Base-by-base conservation (phyloP, 768 basidiomycete species). In the Psilocybe azurescens region DNA sequence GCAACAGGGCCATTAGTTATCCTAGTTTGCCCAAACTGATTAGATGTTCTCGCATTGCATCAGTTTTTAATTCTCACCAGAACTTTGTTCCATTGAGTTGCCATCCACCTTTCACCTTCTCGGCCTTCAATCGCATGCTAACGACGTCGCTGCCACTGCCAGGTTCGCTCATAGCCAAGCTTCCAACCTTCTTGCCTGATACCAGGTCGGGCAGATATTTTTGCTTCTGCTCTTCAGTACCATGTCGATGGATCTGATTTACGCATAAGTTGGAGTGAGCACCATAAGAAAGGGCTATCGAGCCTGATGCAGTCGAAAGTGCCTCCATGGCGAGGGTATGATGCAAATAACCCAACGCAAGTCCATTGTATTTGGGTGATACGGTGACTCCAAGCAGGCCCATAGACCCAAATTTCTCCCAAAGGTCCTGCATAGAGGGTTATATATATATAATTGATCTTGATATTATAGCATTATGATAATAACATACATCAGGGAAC, bases 261-360 rank as follows among this genome's bases (percentile, higher is more conserved):
- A 89, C 86, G 65, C 94, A 96, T 33, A 96, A 84, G 69, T 96
- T 96, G 13, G 93, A 95, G 69, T 96, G 94, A 33, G 94, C 93
- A 57, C 93, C 94, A 62, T 96, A 96, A 2, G 94, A 95, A 5
- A 98, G 84, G 2, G 91, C 96, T 29, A 98, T 91, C 3, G 94
- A 95, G 36, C 94, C 96, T 5, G 95, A 97, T 16, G 93, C 92
- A 28, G 87, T 80, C 38, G 95, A 97, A 58, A 98, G 79, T 64
- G 93, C 93, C 78, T 98, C 96, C 95, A 97, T 97, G 6, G 93
- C 95, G 52, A 98, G 82, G 3, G 90, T 91, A 74, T 95, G 95
- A 54, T 94, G 84, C 53, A 95, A 81, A 75, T 95, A 96, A 2
- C 95, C 94, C 63, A 93, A 81, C 2, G 81, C 87, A 47, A 97